These are phyloP conservation scores for Russula ochroleuca DNA, from an alignment of 768 basidiomycete species.

Conservation along the genomic window DNA sequence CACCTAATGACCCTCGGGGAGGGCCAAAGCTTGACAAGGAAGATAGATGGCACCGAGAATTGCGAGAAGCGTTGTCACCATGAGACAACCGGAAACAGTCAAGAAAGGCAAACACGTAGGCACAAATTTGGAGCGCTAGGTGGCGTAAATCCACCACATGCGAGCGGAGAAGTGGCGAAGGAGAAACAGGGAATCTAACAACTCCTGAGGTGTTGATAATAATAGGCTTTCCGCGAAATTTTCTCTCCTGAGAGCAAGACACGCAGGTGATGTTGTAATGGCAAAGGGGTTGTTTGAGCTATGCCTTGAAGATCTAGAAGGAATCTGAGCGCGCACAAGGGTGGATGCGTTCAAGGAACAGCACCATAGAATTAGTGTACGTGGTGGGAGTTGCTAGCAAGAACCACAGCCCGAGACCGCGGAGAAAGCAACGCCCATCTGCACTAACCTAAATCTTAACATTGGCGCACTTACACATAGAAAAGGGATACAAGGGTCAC, in stretches of 20 bases:
- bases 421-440: conserved; percentile 76
- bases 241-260: too few relatives aligned
- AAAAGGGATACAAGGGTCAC: conserved; percentile 21
- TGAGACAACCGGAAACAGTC: neutral
- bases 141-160: neutral
- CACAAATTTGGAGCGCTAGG: neutral
- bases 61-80: neutral
- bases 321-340: neutral
- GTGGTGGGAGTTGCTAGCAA: conserved; percentile 86
- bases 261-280: too few relatives aligned
- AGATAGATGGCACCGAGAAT: neutral
- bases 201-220: neutral
- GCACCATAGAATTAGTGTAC: conserved; percentile 92
- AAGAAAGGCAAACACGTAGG: neutral
- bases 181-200: neutral
- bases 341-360: neutral
- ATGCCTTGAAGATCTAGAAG: conserved; percentile 80
- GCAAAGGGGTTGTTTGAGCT: too few relatives aligned
- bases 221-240: neutral
- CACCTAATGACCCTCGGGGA: neutral
- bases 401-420: conserved; percentile 85
- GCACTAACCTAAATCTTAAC: conserved; percentile 55
- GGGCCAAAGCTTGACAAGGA: neutral
- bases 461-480: neutral
- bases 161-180: neutral